Percentiles rank a stretch among this genome's conserved stretches.
These are phyloP conservation scores for Zasmidium cellare DNA, from an alignment of 2,329 filamentous ascomycete species.

Conservation along the genomic window DNA sequence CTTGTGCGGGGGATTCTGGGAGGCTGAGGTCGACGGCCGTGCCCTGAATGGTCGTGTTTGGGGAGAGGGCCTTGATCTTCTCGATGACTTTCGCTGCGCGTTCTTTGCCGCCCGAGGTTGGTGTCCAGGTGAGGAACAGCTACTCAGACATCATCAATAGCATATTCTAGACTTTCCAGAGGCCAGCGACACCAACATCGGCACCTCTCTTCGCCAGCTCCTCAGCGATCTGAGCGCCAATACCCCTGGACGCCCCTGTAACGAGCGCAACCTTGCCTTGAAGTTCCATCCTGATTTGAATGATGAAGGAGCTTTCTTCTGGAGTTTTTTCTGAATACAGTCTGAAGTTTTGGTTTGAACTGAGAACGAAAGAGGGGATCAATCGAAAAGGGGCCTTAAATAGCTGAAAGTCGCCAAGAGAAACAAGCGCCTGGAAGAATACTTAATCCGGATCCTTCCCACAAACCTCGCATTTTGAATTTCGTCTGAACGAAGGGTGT, in stretches of 20 bases:
- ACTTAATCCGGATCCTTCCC: neutral
- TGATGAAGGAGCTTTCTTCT: neutral
- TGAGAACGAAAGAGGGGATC: neutral
- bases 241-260: conserved; percentile 51
- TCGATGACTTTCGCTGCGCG: neutral
- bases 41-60: neutral
- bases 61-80: neutral
- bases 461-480: neutral
- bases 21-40: conserved; percentile 8
- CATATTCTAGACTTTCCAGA: neutral
- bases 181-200: conserved; percentile 28
- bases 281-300: neutral
- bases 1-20: neutral
- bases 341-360: neutral
- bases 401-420: neutral
- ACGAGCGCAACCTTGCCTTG: conserved; percentile 28
- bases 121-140: conserved; percentile 7
- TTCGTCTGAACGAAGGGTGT: neutral
- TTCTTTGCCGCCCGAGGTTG: neutral
- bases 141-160: conserved; percentile 26
- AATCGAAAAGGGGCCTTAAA: neutral
- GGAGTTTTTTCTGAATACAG: neutral
- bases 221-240: conserved; percentile 50
- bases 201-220: conserved; percentile 50
- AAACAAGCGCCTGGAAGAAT: neutral